Percentiles rank a stretch among this genome's conserved stretches.
phyloP scores from a whole-genome alignment of 2,329 filamentous ascomycete species.

The Trichoderma sp. region DNA sequence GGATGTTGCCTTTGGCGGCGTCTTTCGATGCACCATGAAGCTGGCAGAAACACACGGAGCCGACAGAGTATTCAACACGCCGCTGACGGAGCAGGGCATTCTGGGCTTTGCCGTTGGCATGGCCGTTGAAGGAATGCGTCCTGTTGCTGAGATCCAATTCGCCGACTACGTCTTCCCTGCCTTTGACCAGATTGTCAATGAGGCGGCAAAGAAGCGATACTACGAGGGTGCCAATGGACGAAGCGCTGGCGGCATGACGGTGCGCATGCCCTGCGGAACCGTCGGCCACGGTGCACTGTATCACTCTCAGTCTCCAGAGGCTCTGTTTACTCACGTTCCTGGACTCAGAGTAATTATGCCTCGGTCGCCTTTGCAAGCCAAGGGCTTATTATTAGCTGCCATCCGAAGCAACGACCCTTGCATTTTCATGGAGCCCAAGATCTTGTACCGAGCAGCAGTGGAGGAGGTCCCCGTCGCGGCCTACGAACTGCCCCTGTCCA shows the following conservation, averaged over 20 bases:
- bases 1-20: constrained; percentile 94
- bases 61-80: constrained; percentile 94
- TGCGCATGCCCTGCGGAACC: constrained; percentile 87
- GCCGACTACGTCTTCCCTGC: constrained; percentile 93
- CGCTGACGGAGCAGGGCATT: constrained; percentile 91
- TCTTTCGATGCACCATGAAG: constrained; percentile 93
- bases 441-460: constrained; percentile 86
- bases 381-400: constrained; percentile 77
- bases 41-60: constrained; percentile 84
- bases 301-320: constrained; percentile 88
- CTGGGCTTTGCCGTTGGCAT: constrained; percentile 90
- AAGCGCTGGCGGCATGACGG: constrained; percentile 76
- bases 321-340: constrained; percentile 85
- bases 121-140: constrained; percentile 88
- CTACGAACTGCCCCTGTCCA: constrained; percentile 83
- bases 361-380: constrained; percentile 83
- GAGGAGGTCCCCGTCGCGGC: constrained; percentile 84
- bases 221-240: constrained; percentile 64
- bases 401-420: constrained; percentile 85
- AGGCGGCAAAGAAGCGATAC: constrained; percentile 87
- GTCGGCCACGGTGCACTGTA: constrained; percentile 89
- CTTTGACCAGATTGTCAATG: constrained; percentile 92
- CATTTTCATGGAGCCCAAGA: constrained; percentile 93
- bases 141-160: constrained; percentile 93
- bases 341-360: constrained; percentile 86